phyloP scores from a whole-genome alignment of 257 asterid species.

The Jasminum sambac region DNA sequence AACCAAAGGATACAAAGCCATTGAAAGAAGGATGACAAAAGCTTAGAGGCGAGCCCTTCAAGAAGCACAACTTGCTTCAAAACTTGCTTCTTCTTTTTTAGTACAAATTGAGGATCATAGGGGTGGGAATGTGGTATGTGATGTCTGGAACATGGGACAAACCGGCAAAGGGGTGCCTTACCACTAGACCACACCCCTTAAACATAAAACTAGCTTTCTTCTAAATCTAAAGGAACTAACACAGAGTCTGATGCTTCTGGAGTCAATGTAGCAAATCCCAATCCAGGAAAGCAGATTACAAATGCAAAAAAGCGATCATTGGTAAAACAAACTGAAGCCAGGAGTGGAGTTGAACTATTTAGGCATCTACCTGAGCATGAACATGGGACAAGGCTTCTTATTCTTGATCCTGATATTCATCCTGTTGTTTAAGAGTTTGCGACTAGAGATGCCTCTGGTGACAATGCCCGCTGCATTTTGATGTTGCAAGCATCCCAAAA shows the following conservation, averaged over 20 bases:
- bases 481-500: constrained; percentile 91
- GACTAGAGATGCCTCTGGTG: constrained; percentile 85
- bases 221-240: constrained; percentile 54
- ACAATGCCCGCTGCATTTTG: constrained; percentile 89
- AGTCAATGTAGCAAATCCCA: constrained; percentile 43
- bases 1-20: constrained; percentile 41
- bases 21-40: constrained; percentile 76
- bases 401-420: constrained; percentile 79
- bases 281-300: constrained; percentile 48
- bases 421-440: constrained; percentile 77
- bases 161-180: no score
- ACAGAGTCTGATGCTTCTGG: constrained; percentile 46
- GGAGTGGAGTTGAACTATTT: constrained; percentile 86
- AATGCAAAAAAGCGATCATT: constrained; percentile 93
- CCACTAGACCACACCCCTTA: no score
- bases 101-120: no score
- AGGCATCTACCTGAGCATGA: constrained; percentile 96
- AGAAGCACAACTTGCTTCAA: constrained; percentile 94
- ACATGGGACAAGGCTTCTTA: constrained; percentile 69
- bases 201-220: no score
- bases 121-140: constrained; percentile 74
- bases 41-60: constrained; percentile 93
- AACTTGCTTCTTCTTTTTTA: constrained; percentile 76
- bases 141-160: no score
- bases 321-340: constrained; percentile 82